Evolutionary conservation across 768 basidiomycete species (phyloP).

Genomic region (Fibroporia radiculosa): DNA sequence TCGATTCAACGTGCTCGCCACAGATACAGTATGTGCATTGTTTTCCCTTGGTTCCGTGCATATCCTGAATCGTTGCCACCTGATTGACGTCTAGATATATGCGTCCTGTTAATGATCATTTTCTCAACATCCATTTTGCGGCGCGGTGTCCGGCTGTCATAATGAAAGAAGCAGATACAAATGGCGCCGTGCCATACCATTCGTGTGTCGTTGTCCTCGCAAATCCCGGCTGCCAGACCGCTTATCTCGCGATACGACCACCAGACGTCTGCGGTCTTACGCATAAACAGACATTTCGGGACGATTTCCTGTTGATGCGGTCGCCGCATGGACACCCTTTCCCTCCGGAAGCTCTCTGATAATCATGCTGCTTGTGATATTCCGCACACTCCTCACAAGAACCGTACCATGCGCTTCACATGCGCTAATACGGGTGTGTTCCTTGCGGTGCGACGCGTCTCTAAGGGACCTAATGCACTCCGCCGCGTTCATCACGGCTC

Average conservation of each 20-base stretch:
- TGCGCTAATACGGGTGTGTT: not conserved
- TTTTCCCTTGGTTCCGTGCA: too few relatives aligned
- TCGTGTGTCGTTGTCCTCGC: not conserved
- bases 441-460: not conserved
- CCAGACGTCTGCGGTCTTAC: not conserved
- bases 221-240: not conserved
- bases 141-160: not conserved
- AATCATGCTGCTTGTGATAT: constrained; percentile 2
- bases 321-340: constrained; percentile 3
- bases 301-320: constrained; percentile 1
- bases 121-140: not conserved
- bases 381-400: not conserved
- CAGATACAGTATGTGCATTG: too few relatives aligned
- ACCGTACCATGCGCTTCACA: not conserved
- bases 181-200: not conserved
- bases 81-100: too few relatives aligned
- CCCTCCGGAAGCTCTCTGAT: constrained; percentile 2
- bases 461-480: not conserved
- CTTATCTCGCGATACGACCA: constrained; percentile 2
- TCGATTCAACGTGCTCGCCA: too few relatives aligned
- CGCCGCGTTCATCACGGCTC: not conserved
- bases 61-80: too few relatives aligned
- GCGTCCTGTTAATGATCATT: too few relatives aligned
- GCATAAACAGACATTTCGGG: not conserved
- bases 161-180: not conserved